phyloP scores from a whole-genome alignment of 2,329 filamentous ascomycete species.

The Pleoardoris graminearum region DNA sequence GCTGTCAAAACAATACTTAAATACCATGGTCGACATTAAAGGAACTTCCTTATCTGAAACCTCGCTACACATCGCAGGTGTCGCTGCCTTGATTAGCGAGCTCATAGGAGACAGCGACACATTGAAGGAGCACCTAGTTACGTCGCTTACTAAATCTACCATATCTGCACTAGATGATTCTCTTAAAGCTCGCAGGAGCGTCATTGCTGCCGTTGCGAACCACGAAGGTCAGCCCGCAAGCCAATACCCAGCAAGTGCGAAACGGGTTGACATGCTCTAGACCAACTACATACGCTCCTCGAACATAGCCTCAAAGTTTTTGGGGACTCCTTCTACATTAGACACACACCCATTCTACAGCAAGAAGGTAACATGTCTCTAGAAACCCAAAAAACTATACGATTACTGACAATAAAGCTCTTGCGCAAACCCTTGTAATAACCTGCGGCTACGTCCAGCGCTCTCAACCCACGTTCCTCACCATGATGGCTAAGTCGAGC shows the following conservation, averaged over 20 bases:
- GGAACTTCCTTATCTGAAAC: constrained; percentile 17
- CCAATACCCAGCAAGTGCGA: not conserved
- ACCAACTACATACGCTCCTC: constrained; percentile 60
- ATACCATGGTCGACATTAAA: constrained; percentile 11
- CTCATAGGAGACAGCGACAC: constrained; percentile 33
- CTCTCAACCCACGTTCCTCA: constrained; percentile 66
- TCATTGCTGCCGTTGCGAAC: constrained; percentile 46
- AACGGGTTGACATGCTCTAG: constrained; percentile 20
- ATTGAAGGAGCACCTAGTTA: constrained; percentile 36
- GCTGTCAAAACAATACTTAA: constrained; percentile 28
- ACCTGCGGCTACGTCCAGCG: constrained; percentile 75
- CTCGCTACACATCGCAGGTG: constrained; percentile 28
- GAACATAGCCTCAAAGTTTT: constrained; percentile 74
- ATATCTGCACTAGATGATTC: constrained; percentile 35
- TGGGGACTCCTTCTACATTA: constrained; percentile 84
- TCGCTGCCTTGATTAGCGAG: constrained; percentile 25
- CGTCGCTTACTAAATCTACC: constrained; percentile 46
- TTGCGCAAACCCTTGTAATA: constrained; percentile 78
- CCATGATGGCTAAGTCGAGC: constrained; percentile 70
- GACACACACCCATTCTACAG: constrained; percentile 78
- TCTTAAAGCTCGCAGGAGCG: constrained; percentile 38
- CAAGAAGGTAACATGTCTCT: constrained; percentile 70
- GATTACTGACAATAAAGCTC: constrained; percentile 57
- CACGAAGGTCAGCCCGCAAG: constrained; percentile 43
- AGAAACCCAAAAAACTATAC: too few relatives aligned